Evolutionary conservation across 2,329 filamentous ascomycete species (phyloP), one percentile per base, ranked within the genome.

Genomic region (Bisporella sp.): DNA sequence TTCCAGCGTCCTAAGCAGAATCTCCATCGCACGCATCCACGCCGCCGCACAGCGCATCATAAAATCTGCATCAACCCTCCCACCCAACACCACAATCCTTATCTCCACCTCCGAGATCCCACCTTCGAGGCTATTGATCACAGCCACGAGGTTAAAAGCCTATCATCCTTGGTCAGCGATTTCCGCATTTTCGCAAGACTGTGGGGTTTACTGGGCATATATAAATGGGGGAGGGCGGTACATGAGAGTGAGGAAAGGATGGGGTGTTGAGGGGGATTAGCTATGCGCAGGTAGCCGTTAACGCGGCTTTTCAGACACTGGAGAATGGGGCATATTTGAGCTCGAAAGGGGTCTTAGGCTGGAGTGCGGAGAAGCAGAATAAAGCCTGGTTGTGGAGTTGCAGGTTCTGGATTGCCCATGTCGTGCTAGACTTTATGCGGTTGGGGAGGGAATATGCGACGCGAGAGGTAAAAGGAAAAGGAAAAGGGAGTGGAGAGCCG

Each of bases 251-350:
- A 58, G 0, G 68, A 65, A 2, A 59, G 67, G 78, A 79, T 60
- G 64, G 61, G 3, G 57, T 71, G 43, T 69, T 74, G 55, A 73
- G 69, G 57, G 55, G 64, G 13, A 70, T 96, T 43, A 79, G 80
- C 28, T 84, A 82, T 67, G 71, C 78, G 5, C 87, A 93, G 66
- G 79, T 96, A 21, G 56, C 75, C 8, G 75, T 81, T 8, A 86
- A 87, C 66, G 69, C 85, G 7, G 65, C 72, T 7, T 95, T 87
- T 72, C 90, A 96, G 69, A 70, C 79, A 1, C 75, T 92, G 40
- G 93, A 99, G 73, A 96, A 96, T 69, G 76, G 78, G 39, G 86
- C 86, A 12, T 95, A 86, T 71, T 76, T 97, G 37, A 76, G 82
- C 3, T 73, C 75, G 53, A 90, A 90, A 66, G 84, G 85, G 21